Conservation (phyloP, 306 rosid genomes). For the Cucurbita ficifolia region DNA sequence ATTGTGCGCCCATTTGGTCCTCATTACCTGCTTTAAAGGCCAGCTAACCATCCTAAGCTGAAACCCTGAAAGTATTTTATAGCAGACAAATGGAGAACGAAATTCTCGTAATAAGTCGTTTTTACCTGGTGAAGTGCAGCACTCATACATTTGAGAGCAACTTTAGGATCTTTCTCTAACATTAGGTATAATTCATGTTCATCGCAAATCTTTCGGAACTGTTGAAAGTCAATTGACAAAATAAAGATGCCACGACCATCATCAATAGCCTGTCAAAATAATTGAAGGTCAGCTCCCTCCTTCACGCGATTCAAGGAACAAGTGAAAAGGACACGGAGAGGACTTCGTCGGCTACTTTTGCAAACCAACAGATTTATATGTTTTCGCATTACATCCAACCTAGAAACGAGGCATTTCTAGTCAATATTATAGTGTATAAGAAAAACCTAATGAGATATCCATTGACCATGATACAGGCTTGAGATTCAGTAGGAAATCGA, state of each 20-base stretch:
- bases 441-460: background rate
- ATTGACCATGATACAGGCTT: background rate
- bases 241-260: constrained; percentile 30
- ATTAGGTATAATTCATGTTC: constrained; percentile 34
- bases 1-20: constrained; percentile 27
- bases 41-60: constrained; percentile 4
- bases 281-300: background rate
- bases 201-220: constrained; percentile 29
- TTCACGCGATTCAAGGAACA: background rate
- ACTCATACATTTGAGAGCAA: constrained; percentile 57
- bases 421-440: too few species aligned
- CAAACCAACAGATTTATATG: background rate
- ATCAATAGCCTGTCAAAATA: constrained; percentile 3
- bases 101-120: background rate
- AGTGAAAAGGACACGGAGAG: background rate
- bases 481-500: background rate
- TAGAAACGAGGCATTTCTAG: background rate
- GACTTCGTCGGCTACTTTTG: background rate
- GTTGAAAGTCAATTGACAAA: constrained; percentile 56
- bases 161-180: constrained; percentile 55
- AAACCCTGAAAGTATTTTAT: background rate
- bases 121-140: constrained; percentile 66
- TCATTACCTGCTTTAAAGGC: constrained; percentile 36
- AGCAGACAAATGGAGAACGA: background rate
- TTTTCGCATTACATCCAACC: background rate